Evolutionary conservation across 2,329 filamentous ascomycete genomes (phyloP).

Genomic region (Stenocarpella maydis): DNA sequence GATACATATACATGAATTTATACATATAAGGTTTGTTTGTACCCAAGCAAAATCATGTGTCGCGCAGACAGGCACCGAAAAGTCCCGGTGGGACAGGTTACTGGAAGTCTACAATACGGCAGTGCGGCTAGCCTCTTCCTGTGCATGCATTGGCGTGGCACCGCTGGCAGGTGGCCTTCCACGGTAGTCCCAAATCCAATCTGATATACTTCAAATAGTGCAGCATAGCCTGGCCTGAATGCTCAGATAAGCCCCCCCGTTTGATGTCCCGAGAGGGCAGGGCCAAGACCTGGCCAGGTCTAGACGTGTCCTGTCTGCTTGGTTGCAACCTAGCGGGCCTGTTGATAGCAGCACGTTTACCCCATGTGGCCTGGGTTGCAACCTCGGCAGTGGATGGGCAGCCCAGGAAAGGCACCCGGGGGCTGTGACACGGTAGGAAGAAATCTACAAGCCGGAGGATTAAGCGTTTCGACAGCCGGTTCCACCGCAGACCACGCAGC

Average conservation of each 20-base stretch:
- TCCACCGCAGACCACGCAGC: background rate
- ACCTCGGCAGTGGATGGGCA: background rate
- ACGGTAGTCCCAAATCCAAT: slow-evolving; percentile 8
- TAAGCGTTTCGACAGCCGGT: background rate
- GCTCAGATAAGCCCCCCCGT: background rate
- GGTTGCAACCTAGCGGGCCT: slow-evolving; percentile 11
- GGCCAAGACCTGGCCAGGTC: background rate
- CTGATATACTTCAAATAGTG: slow-evolving; percentile 18
- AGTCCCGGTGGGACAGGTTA: background rate
- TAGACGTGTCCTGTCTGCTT: background rate
- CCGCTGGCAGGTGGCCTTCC: background rate
- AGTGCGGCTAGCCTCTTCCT: background rate
- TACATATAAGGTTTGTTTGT: background rate
- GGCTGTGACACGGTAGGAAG: background rate
- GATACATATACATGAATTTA: no score
- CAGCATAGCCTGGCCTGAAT: background rate
- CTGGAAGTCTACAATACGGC: background rate
- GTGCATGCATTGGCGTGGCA: background rate
- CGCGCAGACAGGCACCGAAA: background rate
- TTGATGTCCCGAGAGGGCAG: background rate
- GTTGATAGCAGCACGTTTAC: background rate
- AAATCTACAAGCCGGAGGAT: background rate
- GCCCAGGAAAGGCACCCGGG: no score
- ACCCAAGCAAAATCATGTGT: background rate
- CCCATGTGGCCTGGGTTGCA: slow-evolving; percentile 7